Conservation (phyloP, 2,329 filamentous ascomycete genomes). For the Aurifilum marmelostoma region DNA sequence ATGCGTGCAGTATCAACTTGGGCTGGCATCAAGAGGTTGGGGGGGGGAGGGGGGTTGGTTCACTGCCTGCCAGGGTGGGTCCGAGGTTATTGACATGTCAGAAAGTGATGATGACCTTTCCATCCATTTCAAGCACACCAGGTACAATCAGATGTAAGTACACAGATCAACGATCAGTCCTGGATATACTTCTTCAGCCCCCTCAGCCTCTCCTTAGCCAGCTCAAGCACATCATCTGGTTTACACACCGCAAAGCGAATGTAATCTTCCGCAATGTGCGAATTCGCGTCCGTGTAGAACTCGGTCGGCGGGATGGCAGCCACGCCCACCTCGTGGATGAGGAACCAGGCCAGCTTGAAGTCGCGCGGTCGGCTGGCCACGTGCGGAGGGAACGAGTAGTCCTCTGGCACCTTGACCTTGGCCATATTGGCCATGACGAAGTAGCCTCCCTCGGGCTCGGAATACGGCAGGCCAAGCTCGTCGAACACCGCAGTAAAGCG, state of each 20-base stretch:
- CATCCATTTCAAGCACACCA: background rate
- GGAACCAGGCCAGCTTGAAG: slow-evolving; percentile 94
- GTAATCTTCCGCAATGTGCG: slow-evolving; percentile 88
- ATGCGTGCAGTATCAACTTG: background rate
- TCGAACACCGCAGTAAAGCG: slow-evolving; percentile 82
- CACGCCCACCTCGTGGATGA: slow-evolving; percentile 94
- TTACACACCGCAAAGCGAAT: slow-evolving; percentile 97
- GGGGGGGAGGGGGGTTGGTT: no score
- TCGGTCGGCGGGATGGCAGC: slow-evolving; percentile 96
- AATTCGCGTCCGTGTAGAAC: slow-evolving; percentile 88
- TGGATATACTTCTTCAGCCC: slow-evolving; percentile 73
- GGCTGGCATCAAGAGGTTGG: background rate
- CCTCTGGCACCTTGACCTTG: slow-evolving; percentile 80
- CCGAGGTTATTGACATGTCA: background rate
- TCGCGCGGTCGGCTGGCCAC: slow-evolving; percentile 86
- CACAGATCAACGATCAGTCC: background rate
- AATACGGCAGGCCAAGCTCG: slow-evolving; percentile 78
- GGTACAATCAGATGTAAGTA: background rate
- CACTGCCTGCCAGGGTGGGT: slow-evolving; percentile 8
- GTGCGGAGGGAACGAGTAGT: slow-evolving; percentile 87
- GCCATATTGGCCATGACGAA: slow-evolving; percentile 94
- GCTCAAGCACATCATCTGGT: slow-evolving; percentile 80
- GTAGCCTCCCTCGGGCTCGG: slow-evolving; percentile 94
- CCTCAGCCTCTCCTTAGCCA: slow-evolving; percentile 74
- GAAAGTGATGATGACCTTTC: background rate